Percentiles rank a stretch among this genome's conserved stretches.
These are phyloP conservation scores for Eurotiales sp. DNA, from an alignment of 2,329 filamentous ascomycete genomes.

Conservation along the genomic window DNA sequence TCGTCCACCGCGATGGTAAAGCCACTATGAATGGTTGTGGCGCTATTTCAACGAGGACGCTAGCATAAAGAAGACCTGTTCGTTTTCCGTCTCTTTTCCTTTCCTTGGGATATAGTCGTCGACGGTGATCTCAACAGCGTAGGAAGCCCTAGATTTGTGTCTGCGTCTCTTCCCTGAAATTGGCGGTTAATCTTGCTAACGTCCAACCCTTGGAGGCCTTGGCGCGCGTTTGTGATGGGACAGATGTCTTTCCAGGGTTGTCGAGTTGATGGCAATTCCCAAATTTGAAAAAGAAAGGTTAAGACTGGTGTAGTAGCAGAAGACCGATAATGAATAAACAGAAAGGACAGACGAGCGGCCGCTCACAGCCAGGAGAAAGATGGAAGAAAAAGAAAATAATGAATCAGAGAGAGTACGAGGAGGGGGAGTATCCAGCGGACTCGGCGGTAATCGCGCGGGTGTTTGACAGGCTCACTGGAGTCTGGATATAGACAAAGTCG, in stretches of 20 bases:
- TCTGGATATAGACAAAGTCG: conserved; percentile 2
- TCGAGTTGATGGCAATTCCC: background rate
- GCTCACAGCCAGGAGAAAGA: background rate
- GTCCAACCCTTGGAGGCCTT: too few species aligned
- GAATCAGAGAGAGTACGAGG: background rate
- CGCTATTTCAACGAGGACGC: background rate
- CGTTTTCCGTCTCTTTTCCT: background rate
- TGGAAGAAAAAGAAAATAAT: background rate
- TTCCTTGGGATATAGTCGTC: too few species aligned
- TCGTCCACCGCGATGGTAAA: background rate
- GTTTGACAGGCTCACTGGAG: background rate
- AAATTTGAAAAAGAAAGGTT: too few species aligned
- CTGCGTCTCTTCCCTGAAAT: too few species aligned
- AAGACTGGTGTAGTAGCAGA: too few species aligned
- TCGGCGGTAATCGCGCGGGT: conserved; percentile 4
- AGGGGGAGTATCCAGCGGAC: conserved; percentile 6
- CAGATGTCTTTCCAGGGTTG: background rate
- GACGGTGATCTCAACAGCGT: too few species aligned
- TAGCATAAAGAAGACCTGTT: background rate
- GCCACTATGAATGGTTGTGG: conserved; percentile 4
- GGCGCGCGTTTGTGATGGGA: background rate
- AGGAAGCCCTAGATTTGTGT: too few species aligned
- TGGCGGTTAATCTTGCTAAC: too few species aligned
- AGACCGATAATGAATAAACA: background rate
- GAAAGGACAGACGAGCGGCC: background rate